phyloP scores from a whole-genome alignment of 768 basidiomycete species.

The Paxillus ammoniavirescens region DNA sequence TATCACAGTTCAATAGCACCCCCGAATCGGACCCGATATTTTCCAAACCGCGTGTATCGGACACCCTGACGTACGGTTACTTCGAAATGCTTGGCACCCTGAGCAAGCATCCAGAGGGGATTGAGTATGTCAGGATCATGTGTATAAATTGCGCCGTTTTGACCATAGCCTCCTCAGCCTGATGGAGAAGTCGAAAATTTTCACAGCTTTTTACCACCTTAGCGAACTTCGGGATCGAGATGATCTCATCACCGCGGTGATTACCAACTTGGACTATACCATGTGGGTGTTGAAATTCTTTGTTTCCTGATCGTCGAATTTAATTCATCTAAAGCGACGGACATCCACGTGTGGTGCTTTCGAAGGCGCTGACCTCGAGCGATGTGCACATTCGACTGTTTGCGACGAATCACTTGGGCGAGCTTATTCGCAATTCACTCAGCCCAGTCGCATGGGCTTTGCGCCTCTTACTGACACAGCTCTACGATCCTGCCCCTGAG shows the following conservation, averaged over 20 bases:
- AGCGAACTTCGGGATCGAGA: slow-evolving; percentile 89
- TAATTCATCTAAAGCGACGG: slow-evolving; percentile 66
- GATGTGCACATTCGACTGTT: slow-evolving; percentile 88
- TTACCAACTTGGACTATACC: slow-evolving; percentile 89
- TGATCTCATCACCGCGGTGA: slow-evolving; percentile 87
- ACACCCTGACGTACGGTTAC: slow-evolving; percentile 87
- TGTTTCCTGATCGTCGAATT: slow-evolving; percentile 1
- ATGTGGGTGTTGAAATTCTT: slow-evolving; percentile 50
- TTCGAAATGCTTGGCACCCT: slow-evolving; percentile 93
- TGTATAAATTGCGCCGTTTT: background rate
- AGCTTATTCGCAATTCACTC: slow-evolving; percentile 63
- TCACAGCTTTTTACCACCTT: slow-evolving; percentile 94
- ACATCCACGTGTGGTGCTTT: slow-evolving; percentile 88
- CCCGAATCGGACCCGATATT: slow-evolving; percentile 80
- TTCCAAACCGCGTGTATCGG: slow-evolving; percentile 76
- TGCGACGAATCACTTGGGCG: slow-evolving; percentile 84
- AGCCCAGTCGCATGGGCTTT: slow-evolving; percentile 85
- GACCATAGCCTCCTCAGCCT: slow-evolving; percentile 46
- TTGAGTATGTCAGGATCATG: slow-evolving; percentile 59
- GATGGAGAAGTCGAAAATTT: slow-evolving; percentile 88
- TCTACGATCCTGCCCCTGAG: slow-evolving; percentile 90
- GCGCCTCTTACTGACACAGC: slow-evolving; percentile 87
- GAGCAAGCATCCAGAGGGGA: slow-evolving; percentile 85
- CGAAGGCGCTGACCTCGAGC: slow-evolving; percentile 92
- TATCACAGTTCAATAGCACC: slow-evolving; percentile 61